Percentiles rank a stretch among this genome's conserved stretches.
phyloP scores from a whole-genome alignment of 768 basidiomycete species.

The Tricholoma hemisulphureum region DNA sequence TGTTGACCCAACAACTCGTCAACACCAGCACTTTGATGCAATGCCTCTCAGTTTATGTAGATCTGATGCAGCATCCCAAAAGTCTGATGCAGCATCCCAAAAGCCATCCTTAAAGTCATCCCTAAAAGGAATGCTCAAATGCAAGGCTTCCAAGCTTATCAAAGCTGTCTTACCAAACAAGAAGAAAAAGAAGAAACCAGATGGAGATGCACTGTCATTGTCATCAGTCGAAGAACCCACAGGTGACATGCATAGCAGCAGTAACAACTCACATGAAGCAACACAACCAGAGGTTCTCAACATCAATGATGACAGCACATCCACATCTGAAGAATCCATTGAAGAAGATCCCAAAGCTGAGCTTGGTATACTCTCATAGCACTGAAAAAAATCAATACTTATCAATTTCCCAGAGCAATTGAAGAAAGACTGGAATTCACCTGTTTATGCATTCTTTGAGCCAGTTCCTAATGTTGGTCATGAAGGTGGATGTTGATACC shows the following conservation, averaged over 20 bases:
- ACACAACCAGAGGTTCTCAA: not conserved
- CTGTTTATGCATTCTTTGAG: constrained; percentile 7
- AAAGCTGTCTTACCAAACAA: too few species aligned
- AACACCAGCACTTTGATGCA: too few species aligned
- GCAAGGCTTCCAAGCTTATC: not conserved
- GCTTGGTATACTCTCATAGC: too few species aligned
- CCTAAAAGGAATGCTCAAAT: not conserved
- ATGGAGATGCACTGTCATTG: not conserved
- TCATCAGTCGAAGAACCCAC: not conserved
- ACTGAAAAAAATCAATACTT: constrained; percentile 12
- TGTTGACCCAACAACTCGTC: too few species aligned
- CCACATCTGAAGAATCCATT: too few species aligned
- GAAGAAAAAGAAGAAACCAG: too few species aligned
- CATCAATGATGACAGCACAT: not conserved
- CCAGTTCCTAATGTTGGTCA: not conserved
- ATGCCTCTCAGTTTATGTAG: too few species aligned
- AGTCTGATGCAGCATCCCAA: too few species aligned
- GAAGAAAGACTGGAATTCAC: constrained; percentile 28
- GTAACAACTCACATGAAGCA: not conserved
- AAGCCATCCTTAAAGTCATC: constrained; percentile 27
- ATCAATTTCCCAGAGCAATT: too few species aligned
- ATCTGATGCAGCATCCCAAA: too few species aligned
- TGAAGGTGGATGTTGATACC: not conserved
- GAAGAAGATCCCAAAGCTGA: too few species aligned
- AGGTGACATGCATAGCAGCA: not conserved